phyloP scores from a whole-genome alignment of 768 basidiomycete species.

The Hortiboletus campestris region DNA sequence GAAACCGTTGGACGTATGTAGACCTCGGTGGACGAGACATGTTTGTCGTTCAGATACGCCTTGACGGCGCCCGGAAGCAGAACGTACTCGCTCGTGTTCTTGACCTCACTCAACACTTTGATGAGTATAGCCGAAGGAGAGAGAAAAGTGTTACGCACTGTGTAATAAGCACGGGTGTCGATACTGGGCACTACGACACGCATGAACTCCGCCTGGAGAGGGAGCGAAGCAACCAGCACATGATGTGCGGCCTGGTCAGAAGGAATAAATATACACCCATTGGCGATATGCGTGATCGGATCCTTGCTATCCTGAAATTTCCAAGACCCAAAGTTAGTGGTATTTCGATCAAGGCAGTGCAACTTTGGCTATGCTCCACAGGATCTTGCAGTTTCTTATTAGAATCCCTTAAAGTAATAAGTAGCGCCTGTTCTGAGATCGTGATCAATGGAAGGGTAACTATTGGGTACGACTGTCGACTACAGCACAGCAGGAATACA shows the following conservation, averaged over 20 bases:
- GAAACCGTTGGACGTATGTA: slow-evolving; percentile 9
- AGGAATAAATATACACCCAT: slow-evolving; percentile 14
- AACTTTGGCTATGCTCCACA: not conserved
- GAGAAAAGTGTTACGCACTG: slow-evolving; percentile 2
- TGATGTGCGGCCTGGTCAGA: slow-evolving; percentile 13
- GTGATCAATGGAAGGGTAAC: not conserved
- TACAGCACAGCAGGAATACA: slow-evolving; percentile 8
- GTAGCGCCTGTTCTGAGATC: not conserved
- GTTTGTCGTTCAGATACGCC: slow-evolving; percentile 26
- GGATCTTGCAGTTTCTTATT: not conserved
- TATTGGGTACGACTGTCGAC: slow-evolving; percentile 1
- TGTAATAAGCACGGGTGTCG: slow-evolving; percentile 20
- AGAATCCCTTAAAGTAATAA: not conserved
- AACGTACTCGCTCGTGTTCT: slow-evolving; percentile 25
- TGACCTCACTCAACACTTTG: slow-evolving; percentile 18
- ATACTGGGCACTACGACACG: slow-evolving; percentile 22
- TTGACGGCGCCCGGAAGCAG: slow-evolving; percentile 30
- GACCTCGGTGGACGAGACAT: slow-evolving; percentile 27
- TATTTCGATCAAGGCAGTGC: not conserved
- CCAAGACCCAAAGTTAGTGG: not conserved
- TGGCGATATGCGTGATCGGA: slow-evolving; percentile 19
- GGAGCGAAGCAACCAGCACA: slow-evolving; percentile 21
- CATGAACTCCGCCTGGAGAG: slow-evolving; percentile 22
- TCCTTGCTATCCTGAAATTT: slow-evolving; percentile 15
- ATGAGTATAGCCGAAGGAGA: not conserved